Base-by-base conservation (phyloP, 2,329 filamentous ascomycete genomes). In the Colletotrichum tamarilloi region DNA sequence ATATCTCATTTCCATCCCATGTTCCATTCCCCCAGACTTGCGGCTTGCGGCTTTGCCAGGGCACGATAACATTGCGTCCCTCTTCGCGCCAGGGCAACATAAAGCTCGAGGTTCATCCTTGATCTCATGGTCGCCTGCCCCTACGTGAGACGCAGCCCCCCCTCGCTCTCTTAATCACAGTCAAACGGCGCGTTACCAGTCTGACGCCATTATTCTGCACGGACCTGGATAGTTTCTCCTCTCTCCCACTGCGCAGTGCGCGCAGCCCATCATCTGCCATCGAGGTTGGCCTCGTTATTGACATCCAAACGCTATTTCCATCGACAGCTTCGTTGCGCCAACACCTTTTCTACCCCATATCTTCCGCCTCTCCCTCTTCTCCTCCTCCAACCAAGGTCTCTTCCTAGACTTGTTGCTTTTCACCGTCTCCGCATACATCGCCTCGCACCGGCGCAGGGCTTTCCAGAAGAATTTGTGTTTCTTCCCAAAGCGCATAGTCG, bases 121-220 rank as follows among this genome's bases (percentile, higher is more conserved):
- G 70, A 35, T 57, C 28, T n/a, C 2, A 22, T 65, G 60, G 60
- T 73, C 70, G 35, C 19, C 60, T 73, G 67, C 55, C 60, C 35
- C 42, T 28, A 65, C 67, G 68, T 57, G 70, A 70, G 70, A 73
- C 70, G 60, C 67, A 62, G 62, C 42, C 32, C 56, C 70, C 46
- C 56, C 60, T 57, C 67, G 53, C n/a, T 67, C 63, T 67, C 26
- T 70, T 49, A 52, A 70, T 70, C 35, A 62, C 46, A 62, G 19
- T 57, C 60, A 49, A 70, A 62, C 66, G 32, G 67, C 56, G 60
- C 56, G 46, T 52, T 70, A 35, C 11, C 67, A 42, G 24, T 62
- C 70, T 73, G 70, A 73, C 70, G 60, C 67, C 70, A 73, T 73
- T 28, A 22, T 35, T 30, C 67, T 65, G 70, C 69, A 72, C 69